A percentile compares a stretch with the other conserved stretches of the same genome.
Evolutionary conservation across 2,329 filamentous ascomycete species (phyloP).

Genomic region (Teratosphaeria zuluensis): DNA sequence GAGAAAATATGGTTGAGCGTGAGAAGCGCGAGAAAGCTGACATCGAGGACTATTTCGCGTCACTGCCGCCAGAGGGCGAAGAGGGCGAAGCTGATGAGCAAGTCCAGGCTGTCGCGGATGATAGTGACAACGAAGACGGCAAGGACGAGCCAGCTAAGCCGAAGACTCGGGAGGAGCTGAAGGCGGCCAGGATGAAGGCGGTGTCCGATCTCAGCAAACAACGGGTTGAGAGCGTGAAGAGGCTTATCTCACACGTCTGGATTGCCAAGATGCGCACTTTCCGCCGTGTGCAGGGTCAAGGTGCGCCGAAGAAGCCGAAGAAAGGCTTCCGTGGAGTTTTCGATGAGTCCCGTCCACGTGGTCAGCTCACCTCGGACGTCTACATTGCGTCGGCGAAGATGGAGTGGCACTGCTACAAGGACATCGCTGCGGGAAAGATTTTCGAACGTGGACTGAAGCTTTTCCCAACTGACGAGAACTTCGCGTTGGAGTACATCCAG

Average conservation of each 20-base stretch:
- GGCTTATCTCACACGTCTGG: slow-evolving; percentile 87
- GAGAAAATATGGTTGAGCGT: slow-evolving; percentile 58
- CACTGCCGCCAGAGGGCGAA: slow-evolving; percentile 30
- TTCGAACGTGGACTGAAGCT: slow-evolving; percentile 89
- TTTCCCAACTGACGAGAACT: slow-evolving; percentile 87
- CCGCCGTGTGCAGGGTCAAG: slow-evolving; percentile 82
- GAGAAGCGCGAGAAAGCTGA: slow-evolving; percentile 52
- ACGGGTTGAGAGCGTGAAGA: slow-evolving; percentile 67
- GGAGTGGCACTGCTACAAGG: slow-evolving; percentile 93
- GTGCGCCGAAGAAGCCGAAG: slow-evolving; percentile 44
- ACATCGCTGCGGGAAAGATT: slow-evolving; percentile 84
- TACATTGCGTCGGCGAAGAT: slow-evolving; percentile 90
- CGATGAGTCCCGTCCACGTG: slow-evolving; percentile 74
- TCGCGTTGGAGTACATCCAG: slow-evolving; percentile 92
- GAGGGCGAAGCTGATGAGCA: slow-evolving; percentile 20
- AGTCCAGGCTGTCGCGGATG: slow-evolving; percentile 15
- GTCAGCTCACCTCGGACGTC: slow-evolving; percentile 84
- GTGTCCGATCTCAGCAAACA: slow-evolving; percentile 57
- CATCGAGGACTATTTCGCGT: slow-evolving; percentile 46
- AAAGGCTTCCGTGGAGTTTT: slow-evolving; percentile 80
- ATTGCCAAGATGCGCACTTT: slow-evolving; percentile 89
- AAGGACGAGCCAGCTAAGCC: slow-evolving; percentile 37
- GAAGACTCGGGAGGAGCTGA: slow-evolving; percentile 42
- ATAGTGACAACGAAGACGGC: slow-evolving; percentile 31
- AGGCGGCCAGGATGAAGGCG: slow-evolving; percentile 46